Base-by-base conservation (phyloP, 2,329 filamentous ascomycete genomes). In the Ceratocystis destructans region DNA sequence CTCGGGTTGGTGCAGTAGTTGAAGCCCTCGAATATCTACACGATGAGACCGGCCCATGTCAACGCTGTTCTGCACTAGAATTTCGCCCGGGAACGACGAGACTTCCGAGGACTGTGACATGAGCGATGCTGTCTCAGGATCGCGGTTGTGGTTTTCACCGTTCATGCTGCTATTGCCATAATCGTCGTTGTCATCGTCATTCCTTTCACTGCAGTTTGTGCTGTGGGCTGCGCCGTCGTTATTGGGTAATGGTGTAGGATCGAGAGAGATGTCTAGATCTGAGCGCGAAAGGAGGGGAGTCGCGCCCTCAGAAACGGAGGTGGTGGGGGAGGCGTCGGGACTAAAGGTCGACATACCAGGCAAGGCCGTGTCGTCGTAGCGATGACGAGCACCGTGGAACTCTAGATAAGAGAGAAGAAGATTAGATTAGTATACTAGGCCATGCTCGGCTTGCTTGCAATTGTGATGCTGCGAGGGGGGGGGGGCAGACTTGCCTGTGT, bases 21-120 rank as follows among this genome's bases (percentile, higher is more conserved):
- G 81, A 72, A 90, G 79, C 70, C 94, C 94, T 73, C 93, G 89
- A 73, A 97, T 88, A 85, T 97, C 94, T 90, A 89, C 76, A 81
- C 86, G 86, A 77, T 87, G 87, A 80, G 86, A 87, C 79, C 85
- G 84, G 80, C 85, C 80, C 76, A 85, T 80, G 83, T 87, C 83
- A 83, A 87, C 80, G 80, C 79, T 83, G 76, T 78, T 82, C 77
- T 79, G 78, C 71, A 81, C 76, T 72, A 80, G 76, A 62, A 81
- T 75, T 70, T 82, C 79, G 70, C 78, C 79, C 48, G 78, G 76
- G 68, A 79, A 73, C 65, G 79, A 81, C 46, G 83, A 81, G 69
- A 81, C 79, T 71, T 78, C 80, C 73, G 79, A 83, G 59, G 59
- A 28, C 45, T 62, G 62, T 71, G 88, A 89, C 72, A 96, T 81